These are phyloP conservation scores for Taxawa tesnikishii DNA, from an alignment of 2,329 filamentous ascomycete species.

Conservation along the genomic window DNA sequence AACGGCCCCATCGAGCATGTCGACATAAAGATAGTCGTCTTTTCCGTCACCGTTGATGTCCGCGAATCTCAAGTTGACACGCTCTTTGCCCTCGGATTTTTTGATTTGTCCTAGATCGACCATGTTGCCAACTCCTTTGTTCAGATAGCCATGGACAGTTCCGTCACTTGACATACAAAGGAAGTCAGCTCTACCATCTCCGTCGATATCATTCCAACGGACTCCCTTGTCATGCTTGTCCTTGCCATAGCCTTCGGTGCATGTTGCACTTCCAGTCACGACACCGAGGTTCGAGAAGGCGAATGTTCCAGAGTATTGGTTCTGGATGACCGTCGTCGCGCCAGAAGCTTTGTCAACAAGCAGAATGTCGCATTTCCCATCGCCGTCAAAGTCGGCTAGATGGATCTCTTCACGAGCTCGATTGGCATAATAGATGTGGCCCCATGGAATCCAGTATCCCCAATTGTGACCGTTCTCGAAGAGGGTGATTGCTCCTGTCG, in stretches of 20 bases:
- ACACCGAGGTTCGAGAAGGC: too few species aligned
- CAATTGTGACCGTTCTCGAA: conserved; percentile 5
- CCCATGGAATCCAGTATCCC: conserved; percentile 4
- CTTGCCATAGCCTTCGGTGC: too few species aligned
- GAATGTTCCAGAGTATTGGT: too few species aligned
- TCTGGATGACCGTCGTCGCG: not conserved
- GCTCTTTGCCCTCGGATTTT: conserved; percentile 5
- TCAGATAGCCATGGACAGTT: conserved; percentile 6
- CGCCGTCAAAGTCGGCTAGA: conserved; percentile 6
- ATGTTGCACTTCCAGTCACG: too few species aligned
- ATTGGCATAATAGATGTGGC: conserved; percentile 2
- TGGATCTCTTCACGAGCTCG: conserved; percentile 3
- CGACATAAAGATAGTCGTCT: too few species aligned
- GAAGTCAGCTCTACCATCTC: too few species aligned
- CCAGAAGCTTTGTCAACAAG: conserved; percentile 5
- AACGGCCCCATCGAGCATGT: too few species aligned
- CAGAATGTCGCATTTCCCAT: conserved; percentile 8
- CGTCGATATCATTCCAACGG: too few species aligned
- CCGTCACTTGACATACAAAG: too few species aligned
- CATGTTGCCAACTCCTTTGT: conserved; percentile 5
- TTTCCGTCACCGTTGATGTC: too few species aligned
- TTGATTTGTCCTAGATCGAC: conserved; percentile 7
- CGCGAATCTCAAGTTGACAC: conserved; percentile 7
- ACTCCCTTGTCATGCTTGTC: too few species aligned
- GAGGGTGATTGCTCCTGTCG: too few species aligned